phyloP scores from a whole-genome alignment of 352 stramenopile species.

The Saprolegnia parasitica region DNA sequence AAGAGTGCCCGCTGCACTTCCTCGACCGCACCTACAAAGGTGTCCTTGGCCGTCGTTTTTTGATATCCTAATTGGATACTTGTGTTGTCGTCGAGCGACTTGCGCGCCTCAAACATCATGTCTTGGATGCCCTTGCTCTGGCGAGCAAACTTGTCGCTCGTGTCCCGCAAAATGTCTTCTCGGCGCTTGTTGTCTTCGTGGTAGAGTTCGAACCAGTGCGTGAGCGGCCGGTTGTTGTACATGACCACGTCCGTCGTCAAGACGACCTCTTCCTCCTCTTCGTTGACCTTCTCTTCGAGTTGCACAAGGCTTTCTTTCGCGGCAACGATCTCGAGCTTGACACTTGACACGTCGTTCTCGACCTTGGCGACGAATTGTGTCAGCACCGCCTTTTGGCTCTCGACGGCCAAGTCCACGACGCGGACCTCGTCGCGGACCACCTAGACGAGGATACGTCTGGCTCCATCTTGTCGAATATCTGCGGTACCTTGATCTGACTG shows the following conservation, averaged over 20 bases:
- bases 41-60: neutral
- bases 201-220: conserved; percentile 72
- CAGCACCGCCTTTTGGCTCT: conserved; percentile 40
- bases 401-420: conserved; percentile 44
- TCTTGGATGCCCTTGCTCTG: conserved; percentile 77
- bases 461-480: neutral
- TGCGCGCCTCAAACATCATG: conserved; percentile 80
- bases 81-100: conserved; percentile 79
- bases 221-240: conserved; percentile 66
- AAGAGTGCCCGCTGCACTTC: conserved; percentile 74
- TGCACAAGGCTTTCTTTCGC: conserved; percentile 80
- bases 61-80: conserved; percentile 29
- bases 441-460: conserved; percentile 1
- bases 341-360: conserved; percentile 41
- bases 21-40: conserved; percentile 44
- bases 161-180: conserved; percentile 73
- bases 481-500: conserved; percentile 20
- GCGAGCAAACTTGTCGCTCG: conserved; percentile 74
- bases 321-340: conserved; percentile 63
- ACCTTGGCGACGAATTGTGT: conserved; percentile 51
- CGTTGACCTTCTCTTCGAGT: conserved; percentile 78
- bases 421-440: conserved; percentile 44
- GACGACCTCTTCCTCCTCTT: conserved; percentile 77
- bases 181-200: conserved; percentile 67
- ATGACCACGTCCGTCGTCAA: conserved; percentile 76